Conservation (phyloP, 768 basidiomycete genomes). For the Agaricus subrufescens region DNA sequence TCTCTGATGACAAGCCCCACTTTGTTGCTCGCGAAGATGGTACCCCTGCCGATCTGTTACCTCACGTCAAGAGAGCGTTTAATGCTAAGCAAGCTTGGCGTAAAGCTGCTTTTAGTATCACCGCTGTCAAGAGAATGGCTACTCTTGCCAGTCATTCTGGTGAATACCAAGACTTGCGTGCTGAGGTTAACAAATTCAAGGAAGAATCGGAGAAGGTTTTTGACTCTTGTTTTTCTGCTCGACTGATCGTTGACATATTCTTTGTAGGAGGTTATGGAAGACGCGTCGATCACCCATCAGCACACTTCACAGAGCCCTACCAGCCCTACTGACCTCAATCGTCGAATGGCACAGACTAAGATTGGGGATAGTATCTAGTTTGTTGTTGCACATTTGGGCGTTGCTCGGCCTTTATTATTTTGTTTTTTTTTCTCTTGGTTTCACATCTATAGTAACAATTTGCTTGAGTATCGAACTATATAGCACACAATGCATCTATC, state of each 20-base stretch:
- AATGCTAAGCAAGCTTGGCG: conserved; percentile 88
- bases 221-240: not conserved
- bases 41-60: conserved; percentile 72
- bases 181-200: conserved; percentile 65
- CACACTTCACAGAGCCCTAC: not conserved
- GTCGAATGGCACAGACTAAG: conserved; percentile 1
- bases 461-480: too few species aligned
- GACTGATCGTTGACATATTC: not conserved
- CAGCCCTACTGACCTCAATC: not conserved
- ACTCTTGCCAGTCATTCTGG: conserved; percentile 37
- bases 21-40: conserved; percentile 61
- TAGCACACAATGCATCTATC: too few species aligned
- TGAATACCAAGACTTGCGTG: conserved; percentile 48
- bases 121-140: conserved; percentile 80
- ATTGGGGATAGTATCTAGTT: conserved; percentile 1
- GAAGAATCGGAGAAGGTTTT: conserved; percentile 66
- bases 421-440: not conserved
- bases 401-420: not conserved
- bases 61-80: conserved; percentile 86
- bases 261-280: conserved; percentile 8
- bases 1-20: conserved; percentile 64
- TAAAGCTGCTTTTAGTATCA: conserved; percentile 82
- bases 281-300: conserved; percentile 15
- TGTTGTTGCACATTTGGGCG: too few species aligned
- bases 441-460: not conserved